A percentile compares a stretch with the other conserved stretches of the same genome.
These are phyloP conservation scores for Cutaneotrichosporon cavernicola DNA, from an alignment of 1,284 basidiomycete species.

Conservation along the genomic window DNA sequence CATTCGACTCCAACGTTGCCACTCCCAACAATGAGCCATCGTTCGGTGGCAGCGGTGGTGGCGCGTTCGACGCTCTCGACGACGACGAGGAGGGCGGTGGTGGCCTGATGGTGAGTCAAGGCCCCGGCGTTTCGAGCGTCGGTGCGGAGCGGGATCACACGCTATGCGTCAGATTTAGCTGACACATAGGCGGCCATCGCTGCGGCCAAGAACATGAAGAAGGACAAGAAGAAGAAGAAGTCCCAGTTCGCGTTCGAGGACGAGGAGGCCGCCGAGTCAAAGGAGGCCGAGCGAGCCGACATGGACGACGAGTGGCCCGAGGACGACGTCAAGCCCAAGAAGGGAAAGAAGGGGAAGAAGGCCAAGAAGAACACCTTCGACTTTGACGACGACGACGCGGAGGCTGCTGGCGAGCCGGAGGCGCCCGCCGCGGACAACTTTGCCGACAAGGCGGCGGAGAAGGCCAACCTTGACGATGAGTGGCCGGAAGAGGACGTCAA, in stretches of 20 bases:
- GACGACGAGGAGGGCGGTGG: slow-evolving; percentile 72
- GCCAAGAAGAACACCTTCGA: slow-evolving; percentile 27
- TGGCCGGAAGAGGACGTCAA: slow-evolving; percentile 54
- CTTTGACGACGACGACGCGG: slow-evolving; percentile 18
- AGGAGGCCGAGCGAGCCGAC: slow-evolving; percentile 38
- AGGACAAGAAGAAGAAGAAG: slow-evolving; percentile 44
- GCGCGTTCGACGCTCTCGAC: slow-evolving; percentile 45
- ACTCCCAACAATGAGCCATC: slow-evolving; percentile 55
- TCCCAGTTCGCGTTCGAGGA: slow-evolving; percentile 37
- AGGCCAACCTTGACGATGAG: slow-evolving; percentile 45
- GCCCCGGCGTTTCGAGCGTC: background rate
- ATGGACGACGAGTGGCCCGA: slow-evolving; percentile 41
- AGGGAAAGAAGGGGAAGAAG: slow-evolving; percentile 56
- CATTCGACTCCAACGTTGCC: slow-evolving; percentile 54
- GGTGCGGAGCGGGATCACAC: background rate
- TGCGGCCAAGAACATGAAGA: slow-evolving; percentile 41
- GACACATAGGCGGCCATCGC: slow-evolving; percentile 21
- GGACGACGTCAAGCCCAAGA: slow-evolving; percentile 44
- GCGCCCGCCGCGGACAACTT: slow-evolving; percentile 50
- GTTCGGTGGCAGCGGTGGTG: slow-evolving; percentile 44
- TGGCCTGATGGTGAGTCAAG: slow-evolving; percentile 71
- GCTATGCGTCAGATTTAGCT: background rate
- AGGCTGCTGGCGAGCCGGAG: slow-evolving; percentile 33
- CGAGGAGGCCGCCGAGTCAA: slow-evolving; percentile 16
- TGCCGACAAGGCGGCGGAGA: slow-evolving; percentile 32